Base-by-base conservation (phyloP, 495 filamentous ascomycete genomes). In the Hapsidospora chrysogenum region DNA sequence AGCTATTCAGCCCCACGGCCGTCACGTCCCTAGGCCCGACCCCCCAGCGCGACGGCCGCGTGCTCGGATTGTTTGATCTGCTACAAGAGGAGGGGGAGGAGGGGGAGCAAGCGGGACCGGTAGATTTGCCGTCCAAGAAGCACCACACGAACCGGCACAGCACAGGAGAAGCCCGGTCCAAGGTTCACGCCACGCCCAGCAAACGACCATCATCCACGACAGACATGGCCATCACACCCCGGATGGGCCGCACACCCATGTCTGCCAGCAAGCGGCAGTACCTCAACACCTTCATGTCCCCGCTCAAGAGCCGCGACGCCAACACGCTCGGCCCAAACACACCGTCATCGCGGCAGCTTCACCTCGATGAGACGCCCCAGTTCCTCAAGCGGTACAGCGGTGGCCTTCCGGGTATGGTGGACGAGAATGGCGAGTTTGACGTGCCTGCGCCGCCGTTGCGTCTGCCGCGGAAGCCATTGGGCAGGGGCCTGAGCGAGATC, bases 41-140 rank as follows among this genome's bases (percentile, higher is more conserved):
- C 1, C 89, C 89, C 2, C 86, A 95, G 44, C 79, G 78, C 40
- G 81, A 93, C 52, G 89, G 89, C 9, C 73, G 70, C 26, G 71
- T 89, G 1, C 61, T 97, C 0, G 87, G 89, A 3, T 55, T 97
- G n/a, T 97, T 96, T 46, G 89, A 97, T 50, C 63, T 85, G 18
- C 64, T 93, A 4, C 69, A 70, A 16, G 68, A 71, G 26, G 70
- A 75, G 2, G 56, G 31, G 18, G 29, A 5, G 17, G 35, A 33
- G 27, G 31, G 31, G 18, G 31, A 7, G 9, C 25, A 41, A 28
- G 13, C 17, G 35, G 13, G 51, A 41, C 17, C 13, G 35, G 25
- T 3, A 16, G 37, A n/a, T 11, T 9, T 22, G 21, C 20, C 33
- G 20, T 25, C n/a, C 33, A 11, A 28, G 21, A 25, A 6, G n/a